Conservation (phyloP, 495 filamentous ascomycete species). For the Terfezia claveryi region DNA sequence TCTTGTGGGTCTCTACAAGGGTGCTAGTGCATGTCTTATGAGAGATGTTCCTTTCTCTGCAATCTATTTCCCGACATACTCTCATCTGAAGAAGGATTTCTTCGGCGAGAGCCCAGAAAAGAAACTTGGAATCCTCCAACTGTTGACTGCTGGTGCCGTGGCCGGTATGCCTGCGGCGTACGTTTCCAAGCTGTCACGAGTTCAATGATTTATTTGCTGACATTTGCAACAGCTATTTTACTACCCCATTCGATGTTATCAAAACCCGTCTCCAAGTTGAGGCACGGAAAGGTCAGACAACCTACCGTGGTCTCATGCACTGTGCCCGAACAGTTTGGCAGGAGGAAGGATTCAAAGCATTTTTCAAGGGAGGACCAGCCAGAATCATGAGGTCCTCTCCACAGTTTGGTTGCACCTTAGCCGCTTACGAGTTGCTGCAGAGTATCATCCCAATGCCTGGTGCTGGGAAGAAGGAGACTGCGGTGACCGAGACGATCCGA, state of each 20-base stretch:
- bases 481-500: conserved; percentile 20
- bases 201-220: neutral
- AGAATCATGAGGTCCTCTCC: conserved; percentile 85
- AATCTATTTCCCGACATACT: conserved; percentile 96
- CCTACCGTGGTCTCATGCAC: conserved; percentile 71
- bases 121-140: conserved; percentile 77
- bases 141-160: conserved; percentile 85
- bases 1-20: conserved; percentile 90
- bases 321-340: conserved; percentile 59
- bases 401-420: conserved; percentile 93
- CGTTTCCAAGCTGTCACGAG: neutral
- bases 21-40: conserved; percentile 83
- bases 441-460: conserved; percentile 63
- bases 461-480: conserved; percentile 24
- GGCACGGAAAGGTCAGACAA: conserved; percentile 76
- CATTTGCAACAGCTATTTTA: conserved; percentile 38
- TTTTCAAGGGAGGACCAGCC: conserved; percentile 95
- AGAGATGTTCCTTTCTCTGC: conserved; percentile 94
- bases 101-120: conserved; percentile 81
- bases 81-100: conserved; percentile 75
- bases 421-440: conserved; percentile 82
- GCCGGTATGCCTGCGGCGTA: conserved; percentile 88
- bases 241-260: conserved; percentile 95
- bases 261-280: conserved; percentile 96
- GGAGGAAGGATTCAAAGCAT: conserved; percentile 83